A percentile compares a stretch with the other conserved stretches of the same genome.
Conservation (phyloP, 805 yeast species). For the Brettanomyces nanus region DNA sequence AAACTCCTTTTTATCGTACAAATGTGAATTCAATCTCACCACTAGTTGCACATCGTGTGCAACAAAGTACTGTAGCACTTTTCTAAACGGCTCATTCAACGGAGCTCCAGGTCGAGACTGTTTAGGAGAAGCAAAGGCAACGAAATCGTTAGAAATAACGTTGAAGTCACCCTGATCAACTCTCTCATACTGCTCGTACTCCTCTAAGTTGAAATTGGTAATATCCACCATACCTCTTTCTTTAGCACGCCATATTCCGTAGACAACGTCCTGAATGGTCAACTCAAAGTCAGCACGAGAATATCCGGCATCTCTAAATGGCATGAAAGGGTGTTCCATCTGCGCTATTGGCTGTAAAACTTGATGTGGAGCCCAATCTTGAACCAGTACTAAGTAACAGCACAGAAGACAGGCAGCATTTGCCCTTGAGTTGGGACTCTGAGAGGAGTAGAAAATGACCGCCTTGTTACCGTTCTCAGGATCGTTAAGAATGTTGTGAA, state of each 20-base stretch:
- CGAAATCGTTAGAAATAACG: constrained; percentile 82
- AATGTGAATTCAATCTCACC: constrained; percentile 84
- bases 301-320: constrained; percentile 96
- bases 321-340: constrained; percentile 86
- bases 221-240: constrained; percentile 84
- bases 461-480: constrained; percentile 79
- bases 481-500: constrained; percentile 87
- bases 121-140: constrained; percentile 96
- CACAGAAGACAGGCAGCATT: constrained; percentile 93
- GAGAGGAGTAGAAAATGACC: constrained; percentile 81
- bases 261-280: constrained; percentile 89
- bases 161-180: constrained; percentile 98
- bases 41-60: constrained; percentile 75
- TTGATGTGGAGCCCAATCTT: constrained; percentile 97
- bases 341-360: constrained; percentile 92
- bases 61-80: constrained; percentile 72
- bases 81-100: constrained; percentile 67
- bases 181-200: constrained; percentile 87
- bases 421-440: constrained; percentile 73
- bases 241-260: constrained; percentile 97
- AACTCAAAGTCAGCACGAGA: constrained; percentile 91
- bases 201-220: constrained; percentile 81
- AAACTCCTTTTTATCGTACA: constrained; percentile 81
- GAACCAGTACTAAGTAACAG: constrained; percentile 91
- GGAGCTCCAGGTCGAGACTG: constrained; percentile 46